phyloP scores from a whole-genome alignment of 441 rosid species.

The Populus hybrid region DNA sequence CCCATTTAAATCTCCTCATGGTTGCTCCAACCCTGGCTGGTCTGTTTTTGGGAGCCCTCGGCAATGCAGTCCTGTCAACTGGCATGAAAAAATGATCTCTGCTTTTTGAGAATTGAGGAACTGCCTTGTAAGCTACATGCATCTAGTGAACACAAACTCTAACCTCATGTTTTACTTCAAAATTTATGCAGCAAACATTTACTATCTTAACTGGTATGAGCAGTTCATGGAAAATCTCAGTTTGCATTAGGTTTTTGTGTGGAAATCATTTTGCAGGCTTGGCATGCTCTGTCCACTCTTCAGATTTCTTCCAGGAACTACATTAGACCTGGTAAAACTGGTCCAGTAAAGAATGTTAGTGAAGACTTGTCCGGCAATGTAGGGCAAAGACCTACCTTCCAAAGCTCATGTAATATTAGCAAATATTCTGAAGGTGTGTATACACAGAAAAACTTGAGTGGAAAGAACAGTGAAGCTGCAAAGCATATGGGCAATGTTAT shows the following conservation, averaged over 20 bases:
- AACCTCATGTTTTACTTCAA: neutral
- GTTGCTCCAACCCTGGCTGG: neutral
- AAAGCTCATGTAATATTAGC: slow-evolving; percentile 27
- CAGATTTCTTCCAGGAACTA: slow-evolving; percentile 53
- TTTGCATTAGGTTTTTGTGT: neutral
- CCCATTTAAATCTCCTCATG: neutral
- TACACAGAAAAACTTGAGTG: slow-evolving; percentile 31
- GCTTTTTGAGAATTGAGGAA: neutral
- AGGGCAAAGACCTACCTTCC: slow-evolving; percentile 35
- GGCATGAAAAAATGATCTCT: neutral
- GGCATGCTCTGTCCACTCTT: slow-evolving; percentile 76
- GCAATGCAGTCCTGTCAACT: neutral
- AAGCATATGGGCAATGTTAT: slow-evolving; percentile 31
- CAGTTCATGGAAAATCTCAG: neutral
- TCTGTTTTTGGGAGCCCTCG: neutral
- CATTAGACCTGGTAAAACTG: slow-evolving; percentile 71
- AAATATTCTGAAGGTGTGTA: slow-evolving; percentile 26
- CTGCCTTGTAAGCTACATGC: neutral
- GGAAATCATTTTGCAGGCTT: slow-evolving; percentile 59
- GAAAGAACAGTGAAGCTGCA: slow-evolving; percentile 28
- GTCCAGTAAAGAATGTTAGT: slow-evolving; percentile 35
- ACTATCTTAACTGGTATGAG: neutral
- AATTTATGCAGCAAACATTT: neutral
- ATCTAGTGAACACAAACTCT: neutral
- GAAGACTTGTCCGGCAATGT: slow-evolving; percentile 27